Percentiles rank a stretch among this genome's conserved stretches.
These are phyloP conservation scores for Apiospora phragmitis DNA, from an alignment of 2,329 filamentous ascomycete genomes.

Conservation along the genomic window DNA sequence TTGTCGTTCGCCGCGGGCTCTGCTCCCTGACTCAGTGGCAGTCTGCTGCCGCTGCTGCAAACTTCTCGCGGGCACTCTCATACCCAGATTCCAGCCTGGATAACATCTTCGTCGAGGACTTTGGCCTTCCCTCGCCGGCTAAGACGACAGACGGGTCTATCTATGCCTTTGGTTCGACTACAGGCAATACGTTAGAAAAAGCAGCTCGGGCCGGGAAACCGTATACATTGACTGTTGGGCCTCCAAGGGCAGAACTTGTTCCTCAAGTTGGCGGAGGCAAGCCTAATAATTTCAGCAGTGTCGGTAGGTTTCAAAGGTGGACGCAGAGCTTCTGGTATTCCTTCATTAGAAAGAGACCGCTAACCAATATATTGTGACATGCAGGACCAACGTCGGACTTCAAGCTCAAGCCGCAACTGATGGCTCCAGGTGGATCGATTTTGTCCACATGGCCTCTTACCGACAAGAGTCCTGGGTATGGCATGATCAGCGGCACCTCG, in stretches of 20 bases:
- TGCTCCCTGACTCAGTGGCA: neutral
- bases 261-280: neutral
- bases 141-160: neutral
- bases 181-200: neutral
- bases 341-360: neutral
- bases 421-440: constrained; percentile 49
- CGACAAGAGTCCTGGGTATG: constrained; percentile 40
- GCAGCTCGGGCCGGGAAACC: neutral
- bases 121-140: neutral
- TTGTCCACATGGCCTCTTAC: constrained; percentile 43
- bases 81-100: neutral
- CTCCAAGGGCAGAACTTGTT: neutral
- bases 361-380: constrained; percentile 35
- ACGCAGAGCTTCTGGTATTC: neutral
- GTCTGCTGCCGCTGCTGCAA: neutral
- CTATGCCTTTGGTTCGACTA: neutral
- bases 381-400: constrained; percentile 48
- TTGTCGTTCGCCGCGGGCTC: neutral
- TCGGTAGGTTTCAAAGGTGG: neutral
- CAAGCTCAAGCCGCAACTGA: constrained; percentile 48
- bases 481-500: constrained; percentile 52
- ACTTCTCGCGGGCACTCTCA: neutral
- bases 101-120: neutral
- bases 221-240: neutral
- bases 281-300: neutral